Evolutionary conservation across 2,329 filamentous ascomycete genomes (phyloP), one percentile per base, ranked within the genome.

Genomic region (Cladophialophora yegresii): DNA sequence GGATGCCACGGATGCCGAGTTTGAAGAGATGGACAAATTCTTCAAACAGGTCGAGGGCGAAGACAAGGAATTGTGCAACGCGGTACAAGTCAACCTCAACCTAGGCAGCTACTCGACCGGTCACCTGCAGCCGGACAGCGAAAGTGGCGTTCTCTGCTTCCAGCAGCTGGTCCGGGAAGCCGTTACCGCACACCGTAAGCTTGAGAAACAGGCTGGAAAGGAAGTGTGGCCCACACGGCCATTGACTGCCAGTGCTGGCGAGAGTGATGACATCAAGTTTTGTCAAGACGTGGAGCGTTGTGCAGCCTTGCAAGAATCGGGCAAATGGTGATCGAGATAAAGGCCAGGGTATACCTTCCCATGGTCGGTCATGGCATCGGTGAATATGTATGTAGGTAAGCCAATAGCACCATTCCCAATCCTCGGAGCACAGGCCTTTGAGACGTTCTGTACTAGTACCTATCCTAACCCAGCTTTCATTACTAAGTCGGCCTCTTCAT

Each of bases 31-130:
- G 73, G 82, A 80, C 73, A 75, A 82, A 50, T 84, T 87, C 70
- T 88, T 87, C 78, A 85, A 85, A 75, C 82, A 84, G 49, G 82
- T 88, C 74, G 84, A 88, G 83, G 79, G 80, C 1, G 86, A 89
- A 73, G 86, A 89, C 77, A 88, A 88, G 71, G 79, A 82, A 8
- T 81, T 89, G 28, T 88, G 85, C 76, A 77, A 81, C 69, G 80
- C 79, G 8, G 82, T 84, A 1, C 86, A 88, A 71, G 80, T 79
- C 72, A 88, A 88, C 73, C 78, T 88, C 69, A 84, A 85, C 72
- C 79, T 83, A 0, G 85, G 85, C 9, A 80, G 87, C 57, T 88
- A 86, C 66, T 76, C 22, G 4, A 10, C 16, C 13, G 47, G 47
- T 20, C 16, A 20, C 3, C 20, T 50, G 47, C 16, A 50, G n/a